phyloP scores from a whole-genome alignment of 768 basidiomycete species.

The Mrakia blollopis region DNA sequence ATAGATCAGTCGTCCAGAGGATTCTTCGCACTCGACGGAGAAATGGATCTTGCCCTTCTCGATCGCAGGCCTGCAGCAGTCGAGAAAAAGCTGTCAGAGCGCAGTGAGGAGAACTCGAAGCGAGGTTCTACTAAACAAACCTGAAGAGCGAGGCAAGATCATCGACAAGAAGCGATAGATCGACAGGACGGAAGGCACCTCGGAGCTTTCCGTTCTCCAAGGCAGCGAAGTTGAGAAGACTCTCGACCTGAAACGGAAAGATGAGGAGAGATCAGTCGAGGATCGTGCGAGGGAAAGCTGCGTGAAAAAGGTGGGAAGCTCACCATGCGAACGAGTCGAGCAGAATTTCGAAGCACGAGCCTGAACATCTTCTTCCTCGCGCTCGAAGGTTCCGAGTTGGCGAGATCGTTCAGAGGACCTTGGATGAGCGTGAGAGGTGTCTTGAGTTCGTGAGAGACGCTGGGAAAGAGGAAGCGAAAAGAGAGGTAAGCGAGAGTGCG shows the following conservation, averaged over 20 bases:
- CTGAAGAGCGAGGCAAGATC: constrained; percentile 13
- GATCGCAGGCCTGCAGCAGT: neutral
- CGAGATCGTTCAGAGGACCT: constrained; percentile 16
- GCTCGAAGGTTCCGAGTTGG: neutral
- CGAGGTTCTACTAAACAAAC: no score
- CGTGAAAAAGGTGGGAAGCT: no score
- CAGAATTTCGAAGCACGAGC: neutral
- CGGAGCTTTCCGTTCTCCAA: neutral
- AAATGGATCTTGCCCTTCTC: constrained; percentile 7
- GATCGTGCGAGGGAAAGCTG: no score
- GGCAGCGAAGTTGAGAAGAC: neutral
- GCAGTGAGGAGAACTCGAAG: no score
- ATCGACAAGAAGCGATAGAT: neutral
- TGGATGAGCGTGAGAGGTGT: constrained; percentile 12
- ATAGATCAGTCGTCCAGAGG: neutral
- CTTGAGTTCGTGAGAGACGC: constrained; percentile 20
- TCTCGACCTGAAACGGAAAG: neutral
- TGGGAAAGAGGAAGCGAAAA: no score
- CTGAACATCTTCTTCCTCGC: neutral
- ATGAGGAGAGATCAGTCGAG: no score
- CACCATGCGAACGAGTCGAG: neutral
- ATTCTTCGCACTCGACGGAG: neutral
- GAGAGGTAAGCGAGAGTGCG: no score
- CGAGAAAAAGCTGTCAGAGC: no score
- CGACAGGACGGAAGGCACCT: neutral